Evolutionary conservation across 2,329 filamentous ascomycete genomes (phyloP), one percentile per base, ranked within the genome.

Genomic region (Aciculosporium take): DNA sequence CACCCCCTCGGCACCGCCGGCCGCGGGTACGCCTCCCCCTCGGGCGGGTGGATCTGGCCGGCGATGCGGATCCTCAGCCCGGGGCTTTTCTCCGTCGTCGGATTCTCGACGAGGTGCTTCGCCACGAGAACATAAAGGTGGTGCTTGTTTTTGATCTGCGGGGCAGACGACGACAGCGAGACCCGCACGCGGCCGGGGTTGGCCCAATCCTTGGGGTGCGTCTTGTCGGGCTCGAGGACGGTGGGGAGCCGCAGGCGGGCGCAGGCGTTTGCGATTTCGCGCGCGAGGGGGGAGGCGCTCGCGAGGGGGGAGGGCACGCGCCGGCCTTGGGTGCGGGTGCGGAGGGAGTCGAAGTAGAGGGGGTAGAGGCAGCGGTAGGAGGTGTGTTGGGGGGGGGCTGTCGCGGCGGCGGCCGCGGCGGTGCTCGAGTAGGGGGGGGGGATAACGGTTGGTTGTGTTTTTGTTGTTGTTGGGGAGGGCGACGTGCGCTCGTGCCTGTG

Each of bases 171-270:
- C 20, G 13, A 10, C 31, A 15, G 8, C 31, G 31, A 95, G 66
- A 55, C 80, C 66, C 38, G 96, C 77, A 96, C 84, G 45, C 91
- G 74, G 3, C 91, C 91, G 10, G 91, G 91, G 66, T 98, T 98
- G 43, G 82, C 81, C 91, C 91, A 98, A 67, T 98, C 91, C 65
- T 91, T 89, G 6, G 91, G 91, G 62, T 98, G 91, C 46, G 79
- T 74, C 68, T 94, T 94, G 56, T 83, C 82, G 1, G 88, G 85
- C 65, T 98, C 91, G 59, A 95, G 82, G 7, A 91, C 78, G 33
- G 81, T 79, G 46, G 75, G 72, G 28, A 86, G 66, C 24, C 80
- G 74, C 45, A 94, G 71, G 35, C 71, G 64, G 32, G 79, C 78
- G 60, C 84, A 84, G n/a, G 88, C 89, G 57, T 84, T 81, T 34